Evolutionary conservation across 176 grass and related monocot genomes (phyloP), one percentile per base, ranked within the genome.

Genomic region (Neostapfia colusana): DNA sequence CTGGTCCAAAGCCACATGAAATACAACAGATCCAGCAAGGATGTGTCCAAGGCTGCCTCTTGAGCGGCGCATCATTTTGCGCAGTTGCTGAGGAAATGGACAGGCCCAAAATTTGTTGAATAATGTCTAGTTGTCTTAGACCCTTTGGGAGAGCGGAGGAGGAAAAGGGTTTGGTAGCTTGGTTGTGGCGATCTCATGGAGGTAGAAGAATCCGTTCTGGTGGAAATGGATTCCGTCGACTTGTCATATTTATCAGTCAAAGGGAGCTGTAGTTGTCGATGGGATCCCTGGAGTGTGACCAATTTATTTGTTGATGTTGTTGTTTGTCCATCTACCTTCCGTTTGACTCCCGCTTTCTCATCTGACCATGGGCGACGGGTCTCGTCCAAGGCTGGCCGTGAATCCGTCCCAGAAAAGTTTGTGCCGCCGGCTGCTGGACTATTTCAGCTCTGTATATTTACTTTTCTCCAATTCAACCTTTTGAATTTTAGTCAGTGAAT

Each of bases 1-100:
- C 89, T 97, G 57, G 94, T 97, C 35, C 69, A 71, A 28, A 93
- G 91, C 82, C 94, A 97, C 81, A 85, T 97, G 94, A 97, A 97
- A 85, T 93, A 97, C 83, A 97, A 97, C 82, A 90, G 94, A 80
- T 97, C 94, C 55, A 85, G 67, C 67, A 97, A 79, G 72, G 86
- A 93, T 51, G 65, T 97, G 35, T 73, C 84, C 74, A 90, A 90
- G 24, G 40, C 65, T 18, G 85, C 82, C 28, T 73, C 82, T 79
- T 90, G 73, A 84, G 71, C 31, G 51, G 71, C 31, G 51, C 38
- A 35, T 70, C 81, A 35, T 51, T 62, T 50, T 84, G 73, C 43
- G 21, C 43, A 23, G 7, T 62, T 74, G 68, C 69, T 12, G 60
- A 51, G 27, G 73, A 66, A 21, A 66, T n/a, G 42, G 65, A 67